These are phyloP conservation scores for Barnettozyma sp. DNA, from an alignment of 805 yeast species.

Conservation along the genomic window DNA sequence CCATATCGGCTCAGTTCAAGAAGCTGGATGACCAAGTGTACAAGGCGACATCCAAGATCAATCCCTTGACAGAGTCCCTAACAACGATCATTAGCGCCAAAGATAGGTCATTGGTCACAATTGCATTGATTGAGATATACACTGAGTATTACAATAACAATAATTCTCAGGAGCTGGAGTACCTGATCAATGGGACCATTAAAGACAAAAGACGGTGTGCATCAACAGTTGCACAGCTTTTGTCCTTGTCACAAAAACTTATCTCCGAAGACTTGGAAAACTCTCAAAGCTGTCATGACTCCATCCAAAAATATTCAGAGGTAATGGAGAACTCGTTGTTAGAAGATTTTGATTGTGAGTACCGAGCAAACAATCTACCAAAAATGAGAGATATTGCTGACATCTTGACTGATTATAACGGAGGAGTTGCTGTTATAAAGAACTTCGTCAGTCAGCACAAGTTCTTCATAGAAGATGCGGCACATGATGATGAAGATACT, in stretches of 20 bases:
- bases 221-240: slow-evolving; percentile 54
- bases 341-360: slow-evolving; percentile 66
- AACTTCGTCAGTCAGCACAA: slow-evolving; percentile 77
- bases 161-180: slow-evolving; percentile 48
- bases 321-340: slow-evolving; percentile 66
- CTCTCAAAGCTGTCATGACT: slow-evolving; percentile 28
- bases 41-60: slow-evolving; percentile 50
- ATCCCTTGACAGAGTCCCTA: slow-evolving; percentile 64
- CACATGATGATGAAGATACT: slow-evolving; percentile 21
- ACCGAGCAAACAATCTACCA: slow-evolving; percentile 57
- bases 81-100: slow-evolving; percentile 64
- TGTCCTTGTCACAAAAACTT: slow-evolving; percentile 58
- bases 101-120: slow-evolving; percentile 65
- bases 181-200: slow-evolving; percentile 43
- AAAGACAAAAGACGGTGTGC: slow-evolving; percentile 65
- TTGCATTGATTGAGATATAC: slow-evolving; percentile 69
- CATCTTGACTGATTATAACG: slow-evolving; percentile 72
- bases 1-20: slow-evolving; percentile 41
- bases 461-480: slow-evolving; percentile 41
- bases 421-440: slow-evolving; percentile 76
- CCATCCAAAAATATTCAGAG: slow-evolving; percentile 67
- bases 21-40: slow-evolving; percentile 46
- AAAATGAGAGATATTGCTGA: slow-evolving; percentile 72
- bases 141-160: slow-evolving; percentile 55
- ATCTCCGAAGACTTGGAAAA: slow-evolving; percentile 46